A percentile compares a stretch with the other conserved stretches of the same genome.
Conservation (phyloP, 2,329 filamentous ascomycete genomes). For the Thyridium curvatum region DNA sequence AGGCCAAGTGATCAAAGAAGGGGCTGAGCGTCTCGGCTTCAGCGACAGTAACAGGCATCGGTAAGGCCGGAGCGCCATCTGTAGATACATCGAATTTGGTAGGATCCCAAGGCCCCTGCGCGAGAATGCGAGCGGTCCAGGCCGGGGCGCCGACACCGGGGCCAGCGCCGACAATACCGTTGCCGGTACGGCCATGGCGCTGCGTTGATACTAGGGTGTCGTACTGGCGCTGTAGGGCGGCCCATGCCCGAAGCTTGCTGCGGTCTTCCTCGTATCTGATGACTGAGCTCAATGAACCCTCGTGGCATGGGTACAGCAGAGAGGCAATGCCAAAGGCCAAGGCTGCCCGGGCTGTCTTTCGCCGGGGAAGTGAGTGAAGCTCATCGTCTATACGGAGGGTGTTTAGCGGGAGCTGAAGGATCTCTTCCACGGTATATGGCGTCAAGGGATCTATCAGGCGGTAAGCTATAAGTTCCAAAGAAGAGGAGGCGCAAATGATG, state of each 20-base stretch:
- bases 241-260: conserved; percentile 27
- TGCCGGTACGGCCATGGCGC: conserved; percentile 19
- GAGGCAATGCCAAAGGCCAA: conserved; percentile 22
- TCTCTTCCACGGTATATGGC: conserved; percentile 25
- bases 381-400: conserved; percentile 20
- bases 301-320: conserved; percentile 25
- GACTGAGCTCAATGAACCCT: conserved; percentile 25
- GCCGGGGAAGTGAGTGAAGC: conserved; percentile 25
- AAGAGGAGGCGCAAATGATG: no score
- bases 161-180: conserved; percentile 21
- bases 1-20: conserved; percentile 23
- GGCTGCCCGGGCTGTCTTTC: conserved; percentile 22
- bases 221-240: conserved; percentile 25
- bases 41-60: conserved; percentile 25
- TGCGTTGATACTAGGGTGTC: conserved; percentile 23
- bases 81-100: conserved; percentile 21
- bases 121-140: conserved; percentile 24
- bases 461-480: no score
- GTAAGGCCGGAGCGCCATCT: conserved; percentile 20
- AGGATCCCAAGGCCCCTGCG: conserved; percentile 26
- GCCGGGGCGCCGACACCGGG: conserved; percentile 23
- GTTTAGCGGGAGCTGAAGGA: conserved; percentile 23
- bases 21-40: conserved; percentile 22
- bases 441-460: background rate
- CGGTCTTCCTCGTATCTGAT: conserved; percentile 30